These are phyloP conservation scores for Sporobolomyces roseus DNA, from an alignment of 768 basidiomycete genomes.

Conservation along the genomic window DNA sequence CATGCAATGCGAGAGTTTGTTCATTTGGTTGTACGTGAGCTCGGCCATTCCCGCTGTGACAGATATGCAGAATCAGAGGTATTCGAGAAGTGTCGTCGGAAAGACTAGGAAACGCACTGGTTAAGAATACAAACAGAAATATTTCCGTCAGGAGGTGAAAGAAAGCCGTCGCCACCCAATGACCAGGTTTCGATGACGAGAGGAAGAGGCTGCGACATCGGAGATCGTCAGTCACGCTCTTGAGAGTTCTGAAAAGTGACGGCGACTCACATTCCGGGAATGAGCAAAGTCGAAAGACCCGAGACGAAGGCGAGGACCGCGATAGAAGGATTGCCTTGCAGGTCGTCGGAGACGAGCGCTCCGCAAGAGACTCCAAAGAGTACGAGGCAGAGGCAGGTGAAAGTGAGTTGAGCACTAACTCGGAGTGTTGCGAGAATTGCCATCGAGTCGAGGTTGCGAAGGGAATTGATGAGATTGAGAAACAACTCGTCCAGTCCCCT, in stretches of 20 bases:
- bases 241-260: not conserved
- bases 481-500: no score
- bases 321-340: not conserved
- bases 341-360: slow-evolving; percentile 6
- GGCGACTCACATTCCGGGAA: slow-evolving; percentile 3
- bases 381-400: not conserved
- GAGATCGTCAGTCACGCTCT: not conserved
- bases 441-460: no score
- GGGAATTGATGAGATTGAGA: not conserved
- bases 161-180: not conserved
- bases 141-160: not conserved
- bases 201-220: slow-evolving; percentile 9
- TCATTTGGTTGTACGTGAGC: slow-evolving; percentile 8
- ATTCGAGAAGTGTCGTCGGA: no score
- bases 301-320: slow-evolving; percentile 10
- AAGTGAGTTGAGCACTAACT: not conserved
- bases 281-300: not conserved
- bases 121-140: slow-evolving; percentile 5
- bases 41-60: slow-evolving; percentile 7
- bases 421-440: slow-evolving; percentile 1
- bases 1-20: slow-evolving; percentile 12
- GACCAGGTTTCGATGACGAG: not conserved
- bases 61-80: no score
- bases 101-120: not conserved
- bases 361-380: slow-evolving; percentile 9